phyloP scores from a whole-genome alignment of 1,284 basidiomycete genomes.

The Apiotrichum veenhuisii region DNA sequence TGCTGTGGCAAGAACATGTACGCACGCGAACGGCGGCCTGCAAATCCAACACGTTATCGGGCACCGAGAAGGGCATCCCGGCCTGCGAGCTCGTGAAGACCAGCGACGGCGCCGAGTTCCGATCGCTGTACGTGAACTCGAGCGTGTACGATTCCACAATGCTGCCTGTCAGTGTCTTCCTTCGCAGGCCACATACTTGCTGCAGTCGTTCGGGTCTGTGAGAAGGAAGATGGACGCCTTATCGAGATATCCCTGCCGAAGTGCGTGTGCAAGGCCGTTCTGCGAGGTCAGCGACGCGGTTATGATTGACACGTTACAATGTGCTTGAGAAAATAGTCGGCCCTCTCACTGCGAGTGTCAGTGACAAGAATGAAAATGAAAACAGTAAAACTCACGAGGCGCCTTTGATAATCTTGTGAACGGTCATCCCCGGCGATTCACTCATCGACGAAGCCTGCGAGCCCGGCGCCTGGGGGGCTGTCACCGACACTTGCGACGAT shows the following conservation, averaged over 20 bases:
- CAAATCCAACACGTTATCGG: no score
- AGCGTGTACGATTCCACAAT: constrained; percentile 31
- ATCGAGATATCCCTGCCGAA: constrained; percentile 20
- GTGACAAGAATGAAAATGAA: background rate
- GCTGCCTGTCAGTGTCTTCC: constrained; percentile 7
- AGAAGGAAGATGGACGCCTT: constrained; percentile 24
- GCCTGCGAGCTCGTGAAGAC: background rate
- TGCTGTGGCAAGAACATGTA: no score
- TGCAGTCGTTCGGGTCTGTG: background rate
- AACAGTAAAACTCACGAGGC: background rate
- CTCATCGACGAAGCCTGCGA: background rate
- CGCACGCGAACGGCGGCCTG: no score
- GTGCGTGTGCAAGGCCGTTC: constrained; percentile 7
- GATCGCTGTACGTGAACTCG: constrained; percentile 24
- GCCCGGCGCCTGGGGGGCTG: no score
- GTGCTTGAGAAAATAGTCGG: background rate
- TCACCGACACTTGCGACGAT: no score
- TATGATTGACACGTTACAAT: background rate
- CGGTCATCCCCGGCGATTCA: no score
- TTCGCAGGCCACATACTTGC: no score
- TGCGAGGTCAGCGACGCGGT: background rate
- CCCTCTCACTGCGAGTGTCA: background rate
- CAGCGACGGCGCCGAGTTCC: background rate
- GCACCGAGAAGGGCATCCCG: background rate
- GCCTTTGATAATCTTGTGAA: background rate